Evolutionary conservation across 305 asterid genomes (phyloP), one percentile per base, ranked within the genome.

Genomic region (Fraxinus angustifolia): DNA sequence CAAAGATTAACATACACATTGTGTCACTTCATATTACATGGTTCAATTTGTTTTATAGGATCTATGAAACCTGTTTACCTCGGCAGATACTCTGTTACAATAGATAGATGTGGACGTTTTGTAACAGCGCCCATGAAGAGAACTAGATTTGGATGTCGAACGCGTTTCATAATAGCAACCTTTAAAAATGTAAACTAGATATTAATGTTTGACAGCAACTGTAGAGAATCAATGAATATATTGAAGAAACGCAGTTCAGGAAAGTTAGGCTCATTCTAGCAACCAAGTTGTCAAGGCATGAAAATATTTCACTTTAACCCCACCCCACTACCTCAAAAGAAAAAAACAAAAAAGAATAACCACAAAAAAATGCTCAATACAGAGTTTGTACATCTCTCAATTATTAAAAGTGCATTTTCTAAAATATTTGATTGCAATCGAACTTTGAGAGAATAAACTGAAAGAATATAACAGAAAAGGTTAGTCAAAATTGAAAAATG

Each of bases 121-220:
- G 98, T 96, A 67, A 96, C 98, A 75, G 99, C 98, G 31, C 99
- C 99, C 99, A 96, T 96, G 91, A 96, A 96, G 78, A 96, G 89
- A 87, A 96, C 99, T 31, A 96, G 94, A 83, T 96, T 94, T 45
- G 99, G 99, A 87, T 96, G 99, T 21, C 98, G 98, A 67, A 96
- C 89, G 30, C 97, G 97, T 84, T 96, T 96, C 99, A 96, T 94
- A 16, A 96, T 94, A 77, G 99, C 95, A 77, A 96, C 98, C 99
- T 96, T 88, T 45, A 81, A 48, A 75, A 56, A 28, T 28, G 60
- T 28, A 31, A 72, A 48, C 10, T 48, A 65, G 38, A 73, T 58
- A 48, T 38, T 45, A 82, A 60, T 70, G 28, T 45, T 65, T 28
- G 77, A 75, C 45, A 7, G 60, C 65, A 23, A 14, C 6, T 19